Percentiles rank a stretch among this genome's conserved stretches.
Evolutionary conservation across 352 stramenopile genomes (phyloP).

Genomic region (Phytopythium vexans): DNA sequence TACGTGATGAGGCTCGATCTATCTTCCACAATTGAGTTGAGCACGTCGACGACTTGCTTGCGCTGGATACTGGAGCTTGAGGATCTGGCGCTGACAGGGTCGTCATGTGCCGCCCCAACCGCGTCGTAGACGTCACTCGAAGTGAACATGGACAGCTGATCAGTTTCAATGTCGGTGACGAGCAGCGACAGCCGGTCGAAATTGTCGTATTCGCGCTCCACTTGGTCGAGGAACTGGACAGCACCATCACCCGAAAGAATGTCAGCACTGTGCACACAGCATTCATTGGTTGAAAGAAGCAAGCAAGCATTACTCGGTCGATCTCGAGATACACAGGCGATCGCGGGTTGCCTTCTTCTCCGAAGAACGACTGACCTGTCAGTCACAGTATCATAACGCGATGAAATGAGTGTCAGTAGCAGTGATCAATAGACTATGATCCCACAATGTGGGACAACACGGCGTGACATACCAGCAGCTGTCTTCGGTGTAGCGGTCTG

Average conservation of each 20-base stretch:
- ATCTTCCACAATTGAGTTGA: constrained; percentile 69
- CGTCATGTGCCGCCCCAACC: constrained; percentile 59
- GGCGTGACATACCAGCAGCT: constrained; percentile 12
- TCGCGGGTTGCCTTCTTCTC: constrained; percentile 36
- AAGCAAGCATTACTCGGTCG: constrained; percentile 21
- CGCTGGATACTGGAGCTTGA: constrained; percentile 16
- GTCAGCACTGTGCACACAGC: background rate
- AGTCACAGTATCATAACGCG: background rate
- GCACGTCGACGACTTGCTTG: constrained; percentile 45
- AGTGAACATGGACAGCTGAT: constrained; percentile 38
- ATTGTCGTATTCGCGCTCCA: constrained; percentile 56
- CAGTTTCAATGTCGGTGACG: constrained; percentile 28
- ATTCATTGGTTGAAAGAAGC: background rate
- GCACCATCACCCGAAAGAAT: background rate
- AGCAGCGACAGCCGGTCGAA: constrained; percentile 47
- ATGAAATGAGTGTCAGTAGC: background rate
- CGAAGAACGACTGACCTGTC: constrained; percentile 46
- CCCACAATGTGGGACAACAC: no score
- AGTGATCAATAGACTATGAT: background rate
- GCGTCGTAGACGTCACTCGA: constrained; percentile 76
- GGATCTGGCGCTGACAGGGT: constrained; percentile 7
- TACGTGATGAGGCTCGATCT: constrained; percentile 44
- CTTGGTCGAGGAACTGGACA: constrained; percentile 33
- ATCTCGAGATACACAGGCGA: constrained; percentile 68
- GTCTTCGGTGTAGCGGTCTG: constrained; percentile 23